Evolutionary conservation across 139 green algal species (phyloP), one percentile per base, ranked within the genome.

Genomic region (Chlorella sp.): DNA sequence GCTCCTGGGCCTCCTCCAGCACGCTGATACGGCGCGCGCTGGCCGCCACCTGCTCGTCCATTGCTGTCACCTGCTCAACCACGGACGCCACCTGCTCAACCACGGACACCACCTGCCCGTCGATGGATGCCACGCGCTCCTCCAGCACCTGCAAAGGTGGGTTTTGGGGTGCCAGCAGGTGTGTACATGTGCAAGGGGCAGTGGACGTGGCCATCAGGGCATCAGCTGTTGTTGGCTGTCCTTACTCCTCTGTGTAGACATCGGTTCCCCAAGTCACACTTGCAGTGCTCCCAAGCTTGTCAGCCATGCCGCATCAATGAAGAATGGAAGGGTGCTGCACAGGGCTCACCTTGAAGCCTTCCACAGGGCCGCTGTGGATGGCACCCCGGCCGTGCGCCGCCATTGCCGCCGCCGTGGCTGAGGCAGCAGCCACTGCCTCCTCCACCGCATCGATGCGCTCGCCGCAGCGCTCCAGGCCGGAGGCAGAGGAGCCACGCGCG

Each of bases 381-480:
- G 3, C 40, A 19, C 7, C 70, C n/a, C n/a, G n/a, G n/a, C n/a
- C n/a, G n/a, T n/a, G n/a, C n/a, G n/a, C n/a, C n/a, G n/a, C n/a
- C n/a, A n/a, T n/a, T 3, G 38, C 69, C 7, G 69, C 22, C 17
- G 11, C n/a, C 11, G 69, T 1, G 13, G 1, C 44, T 30, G 30
- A 9, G 14, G 32, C 56, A 30, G n/a, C 38, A 1, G 58, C 38
- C 38, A 60, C 48, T 8, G 56, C 51, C 3, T 19, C 62, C 62
- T 83, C 56, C 78, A 83, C 62, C 0, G 22, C 43, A n/a, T 75
- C 60, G 41, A 83, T 75, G 41, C 78, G 78, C 17, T 14, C 24
- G 78, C 41, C 60, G 78, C 78, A 83, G 24, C 22, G 41, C 78
- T 41, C 32, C 62, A 75, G 78, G 22, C 41, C 78, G 22, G n/a